A percentile compares a stretch with the other conserved stretches of the same genome.
Evolutionary conservation across 2,329 filamentous ascomycete species (phyloP).

Genomic region (Alternaria angustiovoidea): DNA sequence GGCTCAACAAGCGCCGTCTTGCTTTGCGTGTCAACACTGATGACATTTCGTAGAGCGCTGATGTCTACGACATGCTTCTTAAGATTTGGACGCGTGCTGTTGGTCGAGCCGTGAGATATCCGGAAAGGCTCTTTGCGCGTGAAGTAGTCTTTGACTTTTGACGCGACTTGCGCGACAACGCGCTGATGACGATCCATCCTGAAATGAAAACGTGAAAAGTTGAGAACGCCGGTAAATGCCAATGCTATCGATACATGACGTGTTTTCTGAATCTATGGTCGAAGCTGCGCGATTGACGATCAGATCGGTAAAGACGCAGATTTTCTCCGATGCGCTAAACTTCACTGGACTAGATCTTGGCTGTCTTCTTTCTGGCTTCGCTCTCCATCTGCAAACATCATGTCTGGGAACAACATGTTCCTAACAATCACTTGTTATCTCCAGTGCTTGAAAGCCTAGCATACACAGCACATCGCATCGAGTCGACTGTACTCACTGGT

Average conservation of each 20-base stretch:
- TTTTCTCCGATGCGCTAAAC: constrained; percentile 27
- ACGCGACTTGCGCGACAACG: constrained; percentile 57
- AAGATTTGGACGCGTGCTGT: constrained; percentile 70
- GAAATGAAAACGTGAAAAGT: not conserved
- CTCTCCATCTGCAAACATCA: not conserved
- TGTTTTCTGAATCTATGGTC: not conserved
- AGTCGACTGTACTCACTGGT: not conserved
- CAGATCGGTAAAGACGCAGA: constrained; percentile 14
- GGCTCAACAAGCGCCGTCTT: constrained; percentile 72
- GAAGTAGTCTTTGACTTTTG: constrained; percentile 60
- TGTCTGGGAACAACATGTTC: not conserved
- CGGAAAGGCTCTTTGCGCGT: constrained; percentile 67
- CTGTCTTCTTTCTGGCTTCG: not conserved
- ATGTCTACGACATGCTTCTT: constrained; percentile 67
- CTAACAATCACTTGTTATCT: not conserved
- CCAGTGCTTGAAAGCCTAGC: not conserved
- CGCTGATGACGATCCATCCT: constrained; percentile 54
- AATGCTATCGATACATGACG: constrained; percentile 32
- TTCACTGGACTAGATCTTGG: constrained; percentile 3
- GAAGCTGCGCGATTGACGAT: not conserved
- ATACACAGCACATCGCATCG: not conserved
- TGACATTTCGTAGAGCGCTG: constrained; percentile 67
- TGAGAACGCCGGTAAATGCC: constrained; percentile 19
- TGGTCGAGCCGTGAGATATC: constrained; percentile 80
- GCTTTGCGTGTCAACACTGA: constrained; percentile 63